Evolutionary conservation across 192 early-diverging fungal genomes (phyloP).

Genomic region (Backusella tarrabulga): DNA sequence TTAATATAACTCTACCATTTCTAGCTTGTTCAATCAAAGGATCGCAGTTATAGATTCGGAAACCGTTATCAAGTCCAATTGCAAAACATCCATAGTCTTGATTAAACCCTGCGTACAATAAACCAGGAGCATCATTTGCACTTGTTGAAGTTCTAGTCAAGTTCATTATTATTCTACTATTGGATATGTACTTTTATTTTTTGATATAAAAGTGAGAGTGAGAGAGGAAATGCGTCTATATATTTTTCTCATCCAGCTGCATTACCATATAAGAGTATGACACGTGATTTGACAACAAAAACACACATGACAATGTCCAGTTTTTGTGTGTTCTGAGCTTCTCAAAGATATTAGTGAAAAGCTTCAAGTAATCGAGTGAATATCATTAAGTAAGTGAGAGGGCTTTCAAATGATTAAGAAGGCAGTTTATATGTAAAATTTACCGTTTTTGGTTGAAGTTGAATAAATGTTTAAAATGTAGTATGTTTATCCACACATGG

Average conservation of each 20-base stretch:
- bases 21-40: constrained; percentile 83
- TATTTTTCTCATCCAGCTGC: not conserved
- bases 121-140: constrained; percentile 52
- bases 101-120: constrained; percentile 81
- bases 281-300: not conserved
- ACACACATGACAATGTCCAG: no score
- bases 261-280: not conserved
- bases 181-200: not conserved
- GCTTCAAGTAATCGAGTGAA: no score
- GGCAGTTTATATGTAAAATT: no score
- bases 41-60: constrained; percentile 83
- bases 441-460: no score
- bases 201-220: not conserved
- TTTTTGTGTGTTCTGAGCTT: no score
- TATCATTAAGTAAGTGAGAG: no score
- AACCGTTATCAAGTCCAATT: constrained; percentile 76
- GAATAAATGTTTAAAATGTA: no score
- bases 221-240: not conserved
- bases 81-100: constrained; percentile 86
- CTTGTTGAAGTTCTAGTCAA: constrained; percentile 44
- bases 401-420: no score
- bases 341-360: no score
- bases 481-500: no score
- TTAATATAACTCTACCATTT: constrained; percentile 41
- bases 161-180: constrained; percentile 23